phyloP scores from a whole-genome alignment of 306 rosid species.

The Prunus mira region DNA sequence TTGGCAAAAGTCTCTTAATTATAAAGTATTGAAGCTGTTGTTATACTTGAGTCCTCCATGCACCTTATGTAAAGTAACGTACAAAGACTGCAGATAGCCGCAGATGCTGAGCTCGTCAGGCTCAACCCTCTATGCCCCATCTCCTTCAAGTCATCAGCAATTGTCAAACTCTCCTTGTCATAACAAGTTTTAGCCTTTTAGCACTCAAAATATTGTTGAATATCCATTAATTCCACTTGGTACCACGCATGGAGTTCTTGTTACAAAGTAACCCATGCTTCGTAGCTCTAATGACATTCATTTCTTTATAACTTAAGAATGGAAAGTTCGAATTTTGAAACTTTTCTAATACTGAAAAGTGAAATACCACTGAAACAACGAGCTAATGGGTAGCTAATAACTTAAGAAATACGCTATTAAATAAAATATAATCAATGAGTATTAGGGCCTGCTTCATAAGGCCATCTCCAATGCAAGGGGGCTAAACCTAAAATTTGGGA shows the following conservation, averaged over 20 bases:
- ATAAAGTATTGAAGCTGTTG: constrained; percentile 23
- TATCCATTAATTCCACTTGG: not conserved
- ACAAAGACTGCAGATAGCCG: constrained; percentile 22
- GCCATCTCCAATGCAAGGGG: no score
- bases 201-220: not conserved
- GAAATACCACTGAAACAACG: not conserved
- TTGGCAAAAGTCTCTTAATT: not conserved
- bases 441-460: no score
- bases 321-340: no score
- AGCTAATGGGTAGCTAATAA: not conserved
- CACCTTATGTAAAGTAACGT: constrained; percentile 43
- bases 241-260: not conserved
- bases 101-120: constrained; percentile 37
- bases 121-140: constrained; percentile 17
- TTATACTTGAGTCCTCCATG: constrained; percentile 18
- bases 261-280: no score
- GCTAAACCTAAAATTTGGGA: no score
- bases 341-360: not conserved
- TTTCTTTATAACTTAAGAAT: no score
- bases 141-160: constrained; percentile 20
- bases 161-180: constrained; percentile 27
- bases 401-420: not conserved
- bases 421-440: not conserved
- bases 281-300: no score
- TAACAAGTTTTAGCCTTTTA: not conserved